These are phyloP conservation scores for Elongisporangium senticosum DNA, from an alignment of 352 stramenopile species.

Conservation along the genomic window DNA sequence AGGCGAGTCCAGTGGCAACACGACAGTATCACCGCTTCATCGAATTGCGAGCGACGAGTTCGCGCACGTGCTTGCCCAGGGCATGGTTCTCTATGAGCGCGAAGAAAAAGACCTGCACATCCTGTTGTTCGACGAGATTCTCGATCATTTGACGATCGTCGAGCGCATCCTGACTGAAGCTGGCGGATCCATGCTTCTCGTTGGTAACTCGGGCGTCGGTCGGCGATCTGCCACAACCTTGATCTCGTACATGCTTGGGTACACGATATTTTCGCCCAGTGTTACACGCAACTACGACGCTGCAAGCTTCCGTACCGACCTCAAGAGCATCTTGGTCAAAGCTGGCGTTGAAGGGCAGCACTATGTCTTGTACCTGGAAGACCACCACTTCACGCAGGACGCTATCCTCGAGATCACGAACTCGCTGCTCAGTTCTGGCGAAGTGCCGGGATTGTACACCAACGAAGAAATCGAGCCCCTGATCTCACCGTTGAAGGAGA, in stretches of 20 bases:
- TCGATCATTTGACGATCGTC: conserved; percentile 88
- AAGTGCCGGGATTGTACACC: conserved; percentile 91
- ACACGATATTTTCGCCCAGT: conserved; percentile 77
- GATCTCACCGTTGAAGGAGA: conserved; percentile 86
- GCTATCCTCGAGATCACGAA: conserved; percentile 91
- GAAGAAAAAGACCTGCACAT: conserved; percentile 93
- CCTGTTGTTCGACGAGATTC: conserved; percentile 90
- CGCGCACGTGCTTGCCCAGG: conserved; percentile 74
- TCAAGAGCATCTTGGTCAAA: conserved; percentile 88
- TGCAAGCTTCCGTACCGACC: conserved; percentile 75
- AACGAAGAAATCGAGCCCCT: conserved; percentile 92
- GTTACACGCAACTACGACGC: conserved; percentile 72
- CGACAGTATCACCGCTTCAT: conserved; percentile 30
- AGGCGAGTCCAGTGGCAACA: conserved; percentile 4
- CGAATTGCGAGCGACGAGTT: conserved; percentile 83
- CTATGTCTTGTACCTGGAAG: conserved; percentile 90
- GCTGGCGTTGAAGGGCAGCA: conserved; percentile 78
- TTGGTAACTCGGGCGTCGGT: conserved; percentile 86
- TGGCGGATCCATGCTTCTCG: conserved; percentile 86
- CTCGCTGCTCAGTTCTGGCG: conserved; percentile 86
- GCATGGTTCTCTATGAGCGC: conserved; percentile 92
- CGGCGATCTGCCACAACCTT: conserved; percentile 79
- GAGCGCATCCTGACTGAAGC: conserved; percentile 86
- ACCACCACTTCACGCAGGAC: conserved; percentile 89
- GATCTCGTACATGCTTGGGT: conserved; percentile 88